Percentiles rank a stretch among this genome's conserved stretches.
Evolutionary conservation across 192 early-diverging fungal genomes (phyloP).

Genomic region (Chytriomyces sp.): DNA sequence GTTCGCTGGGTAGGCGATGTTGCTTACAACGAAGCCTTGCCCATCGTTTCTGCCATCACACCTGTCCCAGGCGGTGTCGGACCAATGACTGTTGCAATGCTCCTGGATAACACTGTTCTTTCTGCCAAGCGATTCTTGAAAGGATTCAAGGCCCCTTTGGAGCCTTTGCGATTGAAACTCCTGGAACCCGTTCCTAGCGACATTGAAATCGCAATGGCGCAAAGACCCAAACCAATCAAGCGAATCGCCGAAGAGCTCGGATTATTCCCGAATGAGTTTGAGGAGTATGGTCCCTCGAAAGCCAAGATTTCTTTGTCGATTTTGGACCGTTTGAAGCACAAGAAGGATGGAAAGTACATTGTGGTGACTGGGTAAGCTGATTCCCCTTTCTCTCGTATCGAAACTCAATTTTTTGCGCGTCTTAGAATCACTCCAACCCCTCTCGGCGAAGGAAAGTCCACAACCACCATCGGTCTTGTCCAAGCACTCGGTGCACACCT

Average conservation of each 20-base stretch:
- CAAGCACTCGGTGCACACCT: slow-evolving; percentile 97
- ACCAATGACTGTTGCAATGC: too few relatives aligned
- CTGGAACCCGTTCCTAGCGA: slow-evolving; percentile 96
- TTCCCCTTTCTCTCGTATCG: background rate
- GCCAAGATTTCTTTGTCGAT: slow-evolving; percentile 88
- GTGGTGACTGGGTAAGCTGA: slow-evolving; percentile 82
- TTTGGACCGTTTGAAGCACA: slow-evolving; percentile 81
- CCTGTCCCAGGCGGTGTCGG: too few relatives aligned
- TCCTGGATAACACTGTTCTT: too few relatives aligned
- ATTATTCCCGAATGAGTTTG: slow-evolving; percentile 69
- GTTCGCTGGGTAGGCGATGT: too few relatives aligned
- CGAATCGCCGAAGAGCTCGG: slow-evolving; percentile 85
- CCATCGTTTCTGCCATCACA: too few relatives aligned
- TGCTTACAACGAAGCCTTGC: too few relatives aligned
- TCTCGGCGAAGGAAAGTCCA: slow-evolving; percentile 98
- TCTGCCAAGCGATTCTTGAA: too few relatives aligned
- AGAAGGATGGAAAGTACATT: slow-evolving; percentile 86
- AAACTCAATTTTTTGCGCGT: background rate
- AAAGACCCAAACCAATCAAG: slow-evolving; percentile 84
- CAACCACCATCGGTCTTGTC: slow-evolving; percentile 90
- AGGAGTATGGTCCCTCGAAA: slow-evolving; percentile 86
- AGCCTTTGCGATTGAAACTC: too few relatives aligned
- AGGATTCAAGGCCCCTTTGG: too few relatives aligned
- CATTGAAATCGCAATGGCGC: slow-evolving; percentile 91
- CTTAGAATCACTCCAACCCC: slow-evolving; percentile 93